Percentiles rank a stretch among this genome's conserved stretches.
These are phyloP conservation scores for Pistacia atlantica DNA, from an alignment of 345 rosid species.

Conservation along the genomic window DNA sequence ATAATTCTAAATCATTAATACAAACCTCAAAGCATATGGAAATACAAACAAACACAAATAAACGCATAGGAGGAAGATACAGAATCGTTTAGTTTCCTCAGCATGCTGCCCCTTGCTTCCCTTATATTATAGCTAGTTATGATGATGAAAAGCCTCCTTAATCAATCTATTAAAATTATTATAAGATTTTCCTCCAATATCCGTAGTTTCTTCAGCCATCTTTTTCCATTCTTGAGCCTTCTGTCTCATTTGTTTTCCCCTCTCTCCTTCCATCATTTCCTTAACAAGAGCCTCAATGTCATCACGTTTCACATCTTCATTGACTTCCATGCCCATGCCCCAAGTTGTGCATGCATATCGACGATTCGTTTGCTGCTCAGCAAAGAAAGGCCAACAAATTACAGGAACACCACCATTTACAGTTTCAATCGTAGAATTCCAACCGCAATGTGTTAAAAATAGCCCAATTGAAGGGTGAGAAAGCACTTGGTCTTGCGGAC, in stretches of 20 bases:
- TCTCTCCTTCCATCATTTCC: slow-evolving; percentile 20
- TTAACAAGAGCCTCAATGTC: slow-evolving; percentile 17
- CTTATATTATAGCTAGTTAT: not conserved
- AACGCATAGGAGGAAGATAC: not conserved
- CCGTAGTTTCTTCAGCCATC: slow-evolving; percentile 9
- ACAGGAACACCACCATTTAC: slow-evolving; percentile 20
- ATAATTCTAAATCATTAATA: too few species aligned
- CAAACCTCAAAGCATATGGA: not conserved
- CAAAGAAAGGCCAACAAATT: slow-evolving; percentile 36
- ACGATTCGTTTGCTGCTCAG: slow-evolving; percentile 34
- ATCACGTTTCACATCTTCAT: slow-evolving; percentile 24
- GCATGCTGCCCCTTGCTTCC: too few species aligned
- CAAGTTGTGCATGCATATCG: slow-evolving; percentile 28
- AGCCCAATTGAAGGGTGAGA: slow-evolving; percentile 26
- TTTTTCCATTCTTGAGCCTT: slow-evolving; percentile 25
- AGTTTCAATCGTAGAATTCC: slow-evolving; percentile 31
- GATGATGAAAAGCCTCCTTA: slow-evolving; percentile 10
- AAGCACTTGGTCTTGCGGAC: slow-evolving; percentile 26
- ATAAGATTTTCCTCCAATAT: slow-evolving; percentile 21
- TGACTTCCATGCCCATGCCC: slow-evolving; percentile 30
- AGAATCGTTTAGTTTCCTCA: not conserved
- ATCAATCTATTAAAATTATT: slow-evolving; percentile 22
- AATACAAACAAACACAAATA: not conserved
- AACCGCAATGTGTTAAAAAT: slow-evolving; percentile 30
- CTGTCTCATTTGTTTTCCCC: slow-evolving; percentile 1